phyloP scores from a whole-genome alignment of 2,329 filamentous ascomycete genomes.

The Fusarium dimerum region DNA sequence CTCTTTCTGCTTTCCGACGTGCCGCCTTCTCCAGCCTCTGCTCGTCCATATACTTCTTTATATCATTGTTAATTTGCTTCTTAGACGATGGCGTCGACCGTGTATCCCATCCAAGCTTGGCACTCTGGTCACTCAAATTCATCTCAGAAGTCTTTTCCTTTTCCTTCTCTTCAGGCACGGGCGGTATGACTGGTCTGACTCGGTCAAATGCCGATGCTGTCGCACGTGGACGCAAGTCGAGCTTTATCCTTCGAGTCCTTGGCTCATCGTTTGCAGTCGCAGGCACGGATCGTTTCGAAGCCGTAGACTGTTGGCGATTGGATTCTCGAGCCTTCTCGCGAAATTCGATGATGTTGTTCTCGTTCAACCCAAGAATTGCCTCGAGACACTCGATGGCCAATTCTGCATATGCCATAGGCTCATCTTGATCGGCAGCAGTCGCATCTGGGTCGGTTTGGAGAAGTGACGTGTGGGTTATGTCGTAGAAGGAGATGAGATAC shows the following conservation, averaged over 20 bases:
- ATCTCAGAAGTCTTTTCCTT: background rate
- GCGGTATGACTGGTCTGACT: too few species aligned
- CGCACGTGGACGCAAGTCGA: too few species aligned
- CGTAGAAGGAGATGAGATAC: background rate
- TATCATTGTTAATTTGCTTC: background rate
- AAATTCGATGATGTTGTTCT: background rate
- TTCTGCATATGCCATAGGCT: background rate
- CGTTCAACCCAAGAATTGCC: background rate
- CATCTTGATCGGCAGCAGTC: background rate
- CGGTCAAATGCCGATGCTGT: too few species aligned
- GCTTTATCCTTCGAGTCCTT: too few species aligned
- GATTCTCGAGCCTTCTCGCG: background rate
- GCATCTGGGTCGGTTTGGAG: background rate
- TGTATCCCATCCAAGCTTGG: slow-evolving; percentile 1
- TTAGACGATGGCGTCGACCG: slow-evolving; percentile 1
- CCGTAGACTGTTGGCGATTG: too few species aligned
- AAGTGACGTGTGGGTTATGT: background rate
- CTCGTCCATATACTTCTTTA: background rate
- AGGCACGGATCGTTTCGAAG: too few species aligned
- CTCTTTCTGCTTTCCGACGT: too few species aligned
- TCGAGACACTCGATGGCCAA: background rate
- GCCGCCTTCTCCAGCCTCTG: background rate
- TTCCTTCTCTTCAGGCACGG: background rate
- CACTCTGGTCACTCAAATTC: background rate
- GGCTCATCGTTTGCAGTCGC: too few species aligned